phyloP scores from a whole-genome alignment of 129 eudicot species.

The Flaveria robusta region DNA sequence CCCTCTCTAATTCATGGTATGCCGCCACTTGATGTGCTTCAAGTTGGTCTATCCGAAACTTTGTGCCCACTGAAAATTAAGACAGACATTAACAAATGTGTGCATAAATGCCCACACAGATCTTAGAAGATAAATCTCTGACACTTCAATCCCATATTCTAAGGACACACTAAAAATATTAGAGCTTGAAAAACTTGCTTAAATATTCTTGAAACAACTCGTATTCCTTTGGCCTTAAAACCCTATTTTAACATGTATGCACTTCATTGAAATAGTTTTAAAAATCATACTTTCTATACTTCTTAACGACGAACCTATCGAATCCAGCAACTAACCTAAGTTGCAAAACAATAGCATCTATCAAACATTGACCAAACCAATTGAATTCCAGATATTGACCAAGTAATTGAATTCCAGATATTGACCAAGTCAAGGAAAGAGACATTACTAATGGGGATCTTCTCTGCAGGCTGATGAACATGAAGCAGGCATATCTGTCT shows the following conservation, averaged over 20 bases:
- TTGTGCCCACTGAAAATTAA: slow-evolving; percentile 70
- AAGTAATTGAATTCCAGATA: slow-evolving; percentile 2
- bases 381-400: not conserved
- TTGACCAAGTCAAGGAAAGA: slow-evolving; percentile 6
- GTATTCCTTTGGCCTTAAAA: too few relatives aligned
- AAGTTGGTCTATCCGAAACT: slow-evolving; percentile 46
- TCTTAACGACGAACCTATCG: not conserved
- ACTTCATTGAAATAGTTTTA: too few relatives aligned
- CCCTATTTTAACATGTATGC: too few relatives aligned
- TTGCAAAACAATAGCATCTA: slow-evolving; percentile 2
- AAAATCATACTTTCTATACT: not conserved
- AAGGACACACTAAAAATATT: not conserved
- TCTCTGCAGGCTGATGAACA: slow-evolving; percentile 85
- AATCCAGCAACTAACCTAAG: slow-evolving; percentile 20
- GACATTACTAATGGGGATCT: slow-evolving; percentile 55
- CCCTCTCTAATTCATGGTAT: slow-evolving; percentile 62
- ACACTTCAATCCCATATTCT: slow-evolving; percentile 12
- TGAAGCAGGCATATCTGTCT: slow-evolving; percentile 65
- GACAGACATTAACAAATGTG: slow-evolving; percentile 10
- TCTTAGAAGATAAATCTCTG: not conserved
- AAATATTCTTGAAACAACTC: too few relatives aligned
- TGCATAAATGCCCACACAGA: slow-evolving; percentile 1
- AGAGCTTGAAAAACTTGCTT: not conserved
- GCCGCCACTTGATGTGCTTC: slow-evolving; percentile 49
- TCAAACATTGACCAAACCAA: not conserved